phyloP scores from a whole-genome alignment of 192 early-diverging fungal species.

The Coemansia sp. region DNA sequence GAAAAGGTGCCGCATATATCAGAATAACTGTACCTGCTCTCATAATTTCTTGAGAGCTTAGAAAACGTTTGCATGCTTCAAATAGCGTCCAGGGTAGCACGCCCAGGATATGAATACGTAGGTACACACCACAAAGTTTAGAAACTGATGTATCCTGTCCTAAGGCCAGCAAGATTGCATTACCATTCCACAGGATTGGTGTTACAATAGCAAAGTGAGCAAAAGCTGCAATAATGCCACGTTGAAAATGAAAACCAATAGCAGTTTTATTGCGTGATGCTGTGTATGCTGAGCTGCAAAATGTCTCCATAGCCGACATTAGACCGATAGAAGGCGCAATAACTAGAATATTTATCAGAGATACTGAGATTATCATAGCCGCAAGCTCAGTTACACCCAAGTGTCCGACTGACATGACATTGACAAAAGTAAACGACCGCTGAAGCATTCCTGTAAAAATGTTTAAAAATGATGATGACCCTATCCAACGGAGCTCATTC shows the following conservation, averaged over 20 bases:
- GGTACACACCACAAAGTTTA: conserved; percentile 56
- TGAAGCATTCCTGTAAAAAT: conserved; percentile 5
- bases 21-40: conserved; percentile 69
- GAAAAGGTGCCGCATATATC: conserved; percentile 64
- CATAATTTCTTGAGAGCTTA: conserved; percentile 84
- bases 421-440: background rate
- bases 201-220: conserved; percentile 59
- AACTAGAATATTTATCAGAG: background rate
- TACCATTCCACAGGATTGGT: conserved; percentile 64
- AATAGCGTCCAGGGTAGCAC: conserved; percentile 70
- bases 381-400: conserved; percentile 6
- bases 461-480: conserved; percentile 22
- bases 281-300: background rate
- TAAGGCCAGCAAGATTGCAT: conserved; percentile 61
- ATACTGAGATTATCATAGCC: conserved; percentile 3
- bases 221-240: conserved; percentile 4
- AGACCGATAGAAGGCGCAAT: conserved; percentile 1
- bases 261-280: conserved; percentile 8
- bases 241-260: conserved; percentile 16
- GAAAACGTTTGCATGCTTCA: conserved; percentile 75
- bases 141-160: conserved; percentile 74
- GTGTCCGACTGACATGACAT: background rate
- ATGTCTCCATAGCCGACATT: conserved; percentile 8
- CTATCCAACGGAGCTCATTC: conserved; percentile 25
- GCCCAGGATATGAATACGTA: conserved; percentile 65